phyloP scores from a whole-genome alignment of 345 rosid species.

The Eucalyptus tenuipes region DNA sequence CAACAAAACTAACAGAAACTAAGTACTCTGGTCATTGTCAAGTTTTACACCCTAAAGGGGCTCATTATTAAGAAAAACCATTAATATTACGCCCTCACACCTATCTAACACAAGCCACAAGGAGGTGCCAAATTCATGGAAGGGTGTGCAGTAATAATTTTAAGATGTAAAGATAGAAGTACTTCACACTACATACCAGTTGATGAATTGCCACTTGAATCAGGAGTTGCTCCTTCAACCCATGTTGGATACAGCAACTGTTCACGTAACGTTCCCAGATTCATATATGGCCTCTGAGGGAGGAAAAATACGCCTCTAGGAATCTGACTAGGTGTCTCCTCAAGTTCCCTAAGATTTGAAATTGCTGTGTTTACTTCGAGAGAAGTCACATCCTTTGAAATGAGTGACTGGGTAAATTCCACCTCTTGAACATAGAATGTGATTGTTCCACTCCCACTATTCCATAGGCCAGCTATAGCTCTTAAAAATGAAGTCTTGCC shows the following conservation, averaged over 20 bases:
- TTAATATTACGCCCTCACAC: not conserved
- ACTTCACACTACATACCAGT: slow-evolving; percentile 14
- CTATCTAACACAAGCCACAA: not conserved
- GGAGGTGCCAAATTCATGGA: not conserved
- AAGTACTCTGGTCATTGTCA: not conserved
- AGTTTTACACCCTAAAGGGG: not conserved
- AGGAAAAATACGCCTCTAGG: slow-evolving; percentile 58
- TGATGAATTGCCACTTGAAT: slow-evolving; percentile 9
- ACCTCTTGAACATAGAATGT: slow-evolving; percentile 46
- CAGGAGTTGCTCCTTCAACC: slow-evolving; percentile 17
- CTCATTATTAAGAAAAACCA: not conserved
- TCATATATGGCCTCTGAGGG: slow-evolving; percentile 98
- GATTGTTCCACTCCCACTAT: slow-evolving; percentile 70
- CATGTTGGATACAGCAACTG: slow-evolving; percentile 91
- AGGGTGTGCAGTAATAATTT: not conserved
- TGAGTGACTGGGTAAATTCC: slow-evolving; percentile 7
- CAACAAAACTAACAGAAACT: not conserved
- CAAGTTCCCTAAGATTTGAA: slow-evolving; percentile 8
- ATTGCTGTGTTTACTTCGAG: slow-evolving; percentile 1
- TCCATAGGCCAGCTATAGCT: slow-evolving; percentile 96
- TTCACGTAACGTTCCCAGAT: slow-evolving; percentile 87
- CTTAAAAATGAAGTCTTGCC: slow-evolving; percentile 94
- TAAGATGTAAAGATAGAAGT: not conserved
- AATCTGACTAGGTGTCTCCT: slow-evolving; percentile 9
- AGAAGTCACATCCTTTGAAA: slow-evolving; percentile 12